Percentiles rank a stretch among this genome's conserved stretches.
These are phyloP conservation scores for Pigoraptor vietnamica DNA, from an alignment of 78 protist genomes.

Conservation along the genomic window DNA sequence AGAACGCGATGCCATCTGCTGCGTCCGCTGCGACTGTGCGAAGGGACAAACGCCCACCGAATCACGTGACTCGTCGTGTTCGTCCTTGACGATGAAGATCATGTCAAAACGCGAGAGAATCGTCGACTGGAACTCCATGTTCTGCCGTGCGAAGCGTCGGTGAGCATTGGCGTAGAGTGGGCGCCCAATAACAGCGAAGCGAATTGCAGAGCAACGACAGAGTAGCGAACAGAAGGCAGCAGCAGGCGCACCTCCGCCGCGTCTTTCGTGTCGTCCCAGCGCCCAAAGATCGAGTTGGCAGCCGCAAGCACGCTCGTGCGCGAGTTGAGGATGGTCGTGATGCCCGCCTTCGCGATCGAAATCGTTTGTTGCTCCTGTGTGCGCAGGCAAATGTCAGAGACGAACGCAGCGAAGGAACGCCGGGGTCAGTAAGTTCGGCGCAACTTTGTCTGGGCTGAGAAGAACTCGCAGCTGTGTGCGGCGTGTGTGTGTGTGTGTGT, in stretches of 20 bases:
- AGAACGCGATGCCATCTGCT: neutral
- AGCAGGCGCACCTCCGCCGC: constrained; percentile 6
- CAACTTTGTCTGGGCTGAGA: no score
- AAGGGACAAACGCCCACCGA: constrained; percentile 25
- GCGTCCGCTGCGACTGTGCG: neutral
- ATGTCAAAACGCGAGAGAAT: constrained; percentile 99
- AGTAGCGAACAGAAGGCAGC: no score
- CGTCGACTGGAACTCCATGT: constrained; percentile 90
- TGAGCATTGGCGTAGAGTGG: no score
- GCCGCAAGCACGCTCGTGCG: constrained; percentile 99
- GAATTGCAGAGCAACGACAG: no score
- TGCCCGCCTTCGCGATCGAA: constrained; percentile 98
- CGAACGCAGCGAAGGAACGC: neutral
- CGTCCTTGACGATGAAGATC: constrained; percentile 94
- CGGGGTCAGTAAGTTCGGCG: no score
- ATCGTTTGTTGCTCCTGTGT: constrained; percentile 99
- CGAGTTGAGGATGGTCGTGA: constrained; percentile 97
- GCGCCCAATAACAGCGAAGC: no score
- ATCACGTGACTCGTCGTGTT: constrained; percentile 27
- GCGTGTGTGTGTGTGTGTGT: no score
- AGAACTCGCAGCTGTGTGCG: no score
- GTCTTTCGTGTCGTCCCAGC: constrained; percentile 41
- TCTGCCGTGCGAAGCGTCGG: neutral
- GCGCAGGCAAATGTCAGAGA: neutral
- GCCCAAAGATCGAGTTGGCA: constrained; percentile 97